phyloP scores from a whole-genome alignment of 78 protist genomes.

The Guillardia theta region DNA sequence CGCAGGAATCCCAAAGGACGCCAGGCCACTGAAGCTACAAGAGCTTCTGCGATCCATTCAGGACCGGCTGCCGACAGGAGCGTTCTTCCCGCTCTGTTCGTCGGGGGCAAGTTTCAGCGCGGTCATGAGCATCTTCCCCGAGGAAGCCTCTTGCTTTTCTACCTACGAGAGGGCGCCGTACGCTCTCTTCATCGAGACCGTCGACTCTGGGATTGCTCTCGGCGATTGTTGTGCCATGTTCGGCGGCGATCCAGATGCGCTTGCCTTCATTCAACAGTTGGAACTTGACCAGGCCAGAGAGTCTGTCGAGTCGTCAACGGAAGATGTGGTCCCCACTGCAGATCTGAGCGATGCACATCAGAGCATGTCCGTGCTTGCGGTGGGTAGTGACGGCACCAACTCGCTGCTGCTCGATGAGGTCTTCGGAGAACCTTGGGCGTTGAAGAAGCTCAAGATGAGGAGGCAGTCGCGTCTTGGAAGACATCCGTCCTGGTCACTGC shows the following conservation, averaged over 20 bases:
- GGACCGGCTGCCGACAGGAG: not conserved
- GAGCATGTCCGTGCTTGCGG: too few relatives aligned
- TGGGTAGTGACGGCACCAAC: too few relatives aligned
- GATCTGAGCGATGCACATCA: too few relatives aligned
- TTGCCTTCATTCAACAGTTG: too few relatives aligned
- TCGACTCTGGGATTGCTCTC: not conserved
- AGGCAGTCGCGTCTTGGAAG: not conserved
- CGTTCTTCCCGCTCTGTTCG: not conserved
- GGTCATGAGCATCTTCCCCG: not conserved
- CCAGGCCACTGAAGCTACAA: too few relatives aligned
- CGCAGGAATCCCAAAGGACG: too few relatives aligned
- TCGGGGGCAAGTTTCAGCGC: not conserved
- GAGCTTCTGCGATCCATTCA: too few relatives aligned
- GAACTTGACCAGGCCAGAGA: too few relatives aligned
- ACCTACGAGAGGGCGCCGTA: not conserved
- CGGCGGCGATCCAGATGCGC: too few relatives aligned
- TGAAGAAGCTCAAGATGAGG: not conserved
- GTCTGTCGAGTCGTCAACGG: too few relatives aligned
- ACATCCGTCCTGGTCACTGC: not conserved
- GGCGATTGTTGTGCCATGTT: too few relatives aligned
- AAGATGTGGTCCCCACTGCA: too few relatives aligned
- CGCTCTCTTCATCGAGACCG: not conserved
- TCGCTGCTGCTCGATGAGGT: not conserved
- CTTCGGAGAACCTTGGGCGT: not conserved
- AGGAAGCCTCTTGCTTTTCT: not conserved